Evolutionary conservation across 306 rosid genomes (phyloP).

Genomic region (Dalbergia cochinchinensis): DNA sequence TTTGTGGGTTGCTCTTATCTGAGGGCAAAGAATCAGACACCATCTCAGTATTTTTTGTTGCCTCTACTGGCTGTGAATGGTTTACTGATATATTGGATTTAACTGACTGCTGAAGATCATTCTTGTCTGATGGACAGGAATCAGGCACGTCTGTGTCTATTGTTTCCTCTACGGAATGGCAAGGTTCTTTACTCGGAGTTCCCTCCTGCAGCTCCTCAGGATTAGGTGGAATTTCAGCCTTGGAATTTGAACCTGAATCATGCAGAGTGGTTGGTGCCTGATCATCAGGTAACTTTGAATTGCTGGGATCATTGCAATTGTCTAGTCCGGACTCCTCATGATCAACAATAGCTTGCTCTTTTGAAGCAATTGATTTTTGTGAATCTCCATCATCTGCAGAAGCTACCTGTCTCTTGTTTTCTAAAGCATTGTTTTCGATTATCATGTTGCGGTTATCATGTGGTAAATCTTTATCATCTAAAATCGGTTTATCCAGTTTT

Average conservation of each 20-base stretch:
- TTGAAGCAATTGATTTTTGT: slow-evolving; percentile 48
- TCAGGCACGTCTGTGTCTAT: slow-evolving; percentile 58
- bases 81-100: slow-evolving; percentile 52
- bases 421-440: slow-evolving; percentile 53
- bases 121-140: slow-evolving; percentile 52
- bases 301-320: slow-evolving; percentile 54
- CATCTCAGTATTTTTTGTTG: slow-evolving; percentile 48
- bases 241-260: slow-evolving; percentile 53
- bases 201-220: slow-evolving; percentile 55
- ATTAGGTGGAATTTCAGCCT: slow-evolving; percentile 56
- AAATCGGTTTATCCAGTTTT: slow-evolving; percentile 54
- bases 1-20: slow-evolving; percentile 42
- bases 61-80: slow-evolving; percentile 48
- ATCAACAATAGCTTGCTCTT: slow-evolving; percentile 51
- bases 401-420: slow-evolving; percentile 51
- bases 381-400: slow-evolving; percentile 50
- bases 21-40: slow-evolving; percentile 48
- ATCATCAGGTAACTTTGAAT: slow-evolving; percentile 53
- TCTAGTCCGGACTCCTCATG: slow-evolving; percentile 48
- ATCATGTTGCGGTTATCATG: slow-evolving; percentile 46
- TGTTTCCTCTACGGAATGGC: slow-evolving; percentile 44
- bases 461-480: slow-evolving; percentile 55
- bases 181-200: slow-evolving; percentile 55
- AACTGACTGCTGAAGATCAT: slow-evolving; percentile 55
- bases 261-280: slow-evolving; percentile 50